Conservation (phyloP, 208 protist species). For the Crithidia fasciculata region DNA sequence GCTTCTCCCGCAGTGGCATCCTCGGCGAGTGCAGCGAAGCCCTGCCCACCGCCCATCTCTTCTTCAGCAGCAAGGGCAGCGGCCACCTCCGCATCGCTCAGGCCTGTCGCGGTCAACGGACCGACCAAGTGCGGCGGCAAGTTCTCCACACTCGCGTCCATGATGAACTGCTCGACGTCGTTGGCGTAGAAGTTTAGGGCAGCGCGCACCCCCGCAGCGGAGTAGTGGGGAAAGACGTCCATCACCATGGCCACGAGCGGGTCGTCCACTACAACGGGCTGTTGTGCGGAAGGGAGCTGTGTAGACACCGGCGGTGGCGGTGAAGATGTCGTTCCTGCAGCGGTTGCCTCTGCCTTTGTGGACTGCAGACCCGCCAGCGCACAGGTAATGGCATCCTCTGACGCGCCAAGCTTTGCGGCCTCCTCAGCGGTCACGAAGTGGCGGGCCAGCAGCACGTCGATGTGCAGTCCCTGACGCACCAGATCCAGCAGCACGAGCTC, state of each 20-base stretch:
- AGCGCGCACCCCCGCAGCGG: constrained; percentile 46
- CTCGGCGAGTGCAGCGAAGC: neutral
- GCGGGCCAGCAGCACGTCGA: constrained; percentile 64
- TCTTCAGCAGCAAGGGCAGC: constrained; percentile 24
- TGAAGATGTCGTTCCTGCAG: neutral
- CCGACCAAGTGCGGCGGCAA: constrained; percentile 77
- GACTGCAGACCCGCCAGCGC: constrained; percentile 43
- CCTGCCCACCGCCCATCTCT: neutral
- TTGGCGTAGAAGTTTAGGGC: constrained; percentile 85
- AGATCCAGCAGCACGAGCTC: constrained; percentile 80
- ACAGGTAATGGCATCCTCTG: constrained; percentile 56
- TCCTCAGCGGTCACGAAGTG: constrained; percentile 67
- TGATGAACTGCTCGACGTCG: constrained; percentile 90
- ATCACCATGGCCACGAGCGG: constrained; percentile 75
- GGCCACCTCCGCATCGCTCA: constrained; percentile 25
- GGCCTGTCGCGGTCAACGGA: constrained; percentile 37
- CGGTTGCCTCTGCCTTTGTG: neutral
- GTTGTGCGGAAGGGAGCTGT: neutral
- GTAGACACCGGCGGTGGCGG: too few relatives aligned
- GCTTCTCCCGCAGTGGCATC: neutral
- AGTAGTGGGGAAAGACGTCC: constrained; percentile 86
- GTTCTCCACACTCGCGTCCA: constrained; percentile 87
- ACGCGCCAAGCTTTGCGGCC: constrained; percentile 72
- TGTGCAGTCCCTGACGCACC: constrained; percentile 75
- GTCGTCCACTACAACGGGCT: constrained; percentile 28